phyloP scores from a whole-genome alignment of 106 monocot species.

The Platanthera zijinensis region DNA sequence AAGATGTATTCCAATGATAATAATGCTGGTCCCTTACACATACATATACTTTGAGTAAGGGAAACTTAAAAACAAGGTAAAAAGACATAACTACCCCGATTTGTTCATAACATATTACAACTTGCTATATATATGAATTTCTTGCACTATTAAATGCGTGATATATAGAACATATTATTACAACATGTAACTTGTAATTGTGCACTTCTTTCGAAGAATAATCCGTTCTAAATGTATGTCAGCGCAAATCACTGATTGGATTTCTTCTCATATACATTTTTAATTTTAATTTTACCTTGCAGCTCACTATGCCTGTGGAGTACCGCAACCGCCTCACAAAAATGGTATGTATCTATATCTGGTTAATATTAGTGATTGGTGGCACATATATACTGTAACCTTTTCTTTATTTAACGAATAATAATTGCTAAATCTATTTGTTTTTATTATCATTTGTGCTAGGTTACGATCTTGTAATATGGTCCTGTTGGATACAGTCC shows the following conservation, averaged over 20 bases:
- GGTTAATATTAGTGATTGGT: not conserved
- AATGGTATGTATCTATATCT: conserved; percentile 32
- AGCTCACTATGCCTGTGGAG: conserved; percentile 54
- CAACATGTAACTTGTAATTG: not conserved
- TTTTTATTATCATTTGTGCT: not conserved
- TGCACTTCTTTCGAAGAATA: not conserved
- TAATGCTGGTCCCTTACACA: too few relatives aligned
- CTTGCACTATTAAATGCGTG: not conserved
- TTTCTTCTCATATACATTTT: not conserved
- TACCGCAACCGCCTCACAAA: conserved; percentile 51
- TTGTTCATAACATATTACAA: too few relatives aligned
- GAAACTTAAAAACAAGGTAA: too few relatives aligned
- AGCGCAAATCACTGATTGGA: not conserved
- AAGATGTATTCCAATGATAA: too few relatives aligned
- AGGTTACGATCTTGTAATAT: not conserved
- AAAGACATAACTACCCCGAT: too few relatives aligned
- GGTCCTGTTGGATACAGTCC: not conserved
- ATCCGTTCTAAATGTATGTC: not conserved
- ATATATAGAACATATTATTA: not conserved
- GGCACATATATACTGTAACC: not conserved
- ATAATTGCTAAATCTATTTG: not conserved
- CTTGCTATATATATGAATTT: not conserved
- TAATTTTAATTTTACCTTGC: conserved; percentile 13
- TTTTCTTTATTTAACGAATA: not conserved
- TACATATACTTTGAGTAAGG: too few relatives aligned